Conservation (phyloP, 148 eudicot genomes). For the Rhododendron mucronatum region DNA sequence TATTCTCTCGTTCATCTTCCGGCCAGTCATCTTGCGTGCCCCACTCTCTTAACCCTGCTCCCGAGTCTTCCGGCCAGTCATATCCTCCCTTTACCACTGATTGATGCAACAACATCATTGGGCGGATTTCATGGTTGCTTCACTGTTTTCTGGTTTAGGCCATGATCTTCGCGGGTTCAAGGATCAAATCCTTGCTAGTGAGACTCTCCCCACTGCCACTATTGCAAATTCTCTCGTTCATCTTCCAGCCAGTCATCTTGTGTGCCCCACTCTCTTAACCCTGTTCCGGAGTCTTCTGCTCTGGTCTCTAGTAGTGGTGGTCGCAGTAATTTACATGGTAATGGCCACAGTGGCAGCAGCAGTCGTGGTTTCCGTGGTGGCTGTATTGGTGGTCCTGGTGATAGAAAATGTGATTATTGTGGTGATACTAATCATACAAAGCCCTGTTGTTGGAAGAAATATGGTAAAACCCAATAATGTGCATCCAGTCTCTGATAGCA, state of each 20-base stretch:
- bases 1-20: background rate
- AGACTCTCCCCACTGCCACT: background rate
- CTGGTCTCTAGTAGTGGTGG: background rate
- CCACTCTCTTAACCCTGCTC: too few species aligned
- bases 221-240: background rate
- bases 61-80: too few species aligned
- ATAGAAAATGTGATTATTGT: background rate
- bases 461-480: too few species aligned
- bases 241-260: background rate
- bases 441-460: background rate
- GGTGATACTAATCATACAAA: background rate
- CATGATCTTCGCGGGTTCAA: background rate
- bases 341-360: background rate
- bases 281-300: background rate
- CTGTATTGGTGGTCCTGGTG: background rate
- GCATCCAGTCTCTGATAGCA: too few species aligned
- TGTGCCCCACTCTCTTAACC: background rate
- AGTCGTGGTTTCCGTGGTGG: background rate
- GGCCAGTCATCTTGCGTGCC: background rate
- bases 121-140: background rate
- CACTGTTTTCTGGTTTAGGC: background rate
- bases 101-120: background rate
- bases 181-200: background rate
- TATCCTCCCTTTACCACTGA: background rate
- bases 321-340: background rate